Conservation (phyloP, 2,329 filamentous ascomycete species). For the Paecilomyces sp. region DNA sequence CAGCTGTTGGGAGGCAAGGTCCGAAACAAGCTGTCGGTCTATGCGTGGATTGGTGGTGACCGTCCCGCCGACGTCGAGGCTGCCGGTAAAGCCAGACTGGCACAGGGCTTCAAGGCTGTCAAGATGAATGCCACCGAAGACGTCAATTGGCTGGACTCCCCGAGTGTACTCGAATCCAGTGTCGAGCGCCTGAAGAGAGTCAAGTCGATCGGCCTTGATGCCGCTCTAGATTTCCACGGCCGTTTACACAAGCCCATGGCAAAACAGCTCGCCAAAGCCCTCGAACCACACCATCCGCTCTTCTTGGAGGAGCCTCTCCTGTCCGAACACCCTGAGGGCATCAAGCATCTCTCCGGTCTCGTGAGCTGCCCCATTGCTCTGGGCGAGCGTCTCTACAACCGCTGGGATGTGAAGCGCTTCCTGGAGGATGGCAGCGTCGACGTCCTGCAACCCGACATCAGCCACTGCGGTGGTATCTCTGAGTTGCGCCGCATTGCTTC, state of each 20-base stretch:
- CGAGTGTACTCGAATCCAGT: constrained; percentile 53
- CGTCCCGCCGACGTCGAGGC: constrained; percentile 58
- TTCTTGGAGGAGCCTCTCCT: constrained; percentile 71
- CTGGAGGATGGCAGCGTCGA: constrained; percentile 62
- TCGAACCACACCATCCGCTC: constrained; percentile 63
- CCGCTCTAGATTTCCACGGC: constrained; percentile 71
- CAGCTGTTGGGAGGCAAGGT: constrained; percentile 69
- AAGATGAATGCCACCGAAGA: constrained; percentile 80
- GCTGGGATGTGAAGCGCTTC: constrained; percentile 69
- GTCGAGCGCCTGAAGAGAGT: constrained; percentile 63
- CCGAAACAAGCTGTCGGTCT: constrained; percentile 62
- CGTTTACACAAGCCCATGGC: constrained; percentile 75
- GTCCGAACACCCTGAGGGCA: constrained; percentile 60
- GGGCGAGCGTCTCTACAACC: constrained; percentile 63
- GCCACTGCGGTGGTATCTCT: constrained; percentile 65
- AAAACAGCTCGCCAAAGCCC: constrained; percentile 61
- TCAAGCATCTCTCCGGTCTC: constrained; percentile 52
- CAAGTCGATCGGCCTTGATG: constrained; percentile 63
- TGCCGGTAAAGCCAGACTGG: constrained; percentile 46
- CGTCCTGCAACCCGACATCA: constrained; percentile 66
- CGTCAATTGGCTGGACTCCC: constrained; percentile 69
- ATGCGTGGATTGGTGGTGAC: constrained; percentile 73
- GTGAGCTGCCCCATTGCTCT: constrained; percentile 62
- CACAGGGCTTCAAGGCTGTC: constrained; percentile 39
- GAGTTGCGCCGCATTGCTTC: constrained; percentile 62